phyloP scores from a whole-genome alignment of 2,329 filamentous ascomycete species.

The Trichoderma sp. region DNA sequence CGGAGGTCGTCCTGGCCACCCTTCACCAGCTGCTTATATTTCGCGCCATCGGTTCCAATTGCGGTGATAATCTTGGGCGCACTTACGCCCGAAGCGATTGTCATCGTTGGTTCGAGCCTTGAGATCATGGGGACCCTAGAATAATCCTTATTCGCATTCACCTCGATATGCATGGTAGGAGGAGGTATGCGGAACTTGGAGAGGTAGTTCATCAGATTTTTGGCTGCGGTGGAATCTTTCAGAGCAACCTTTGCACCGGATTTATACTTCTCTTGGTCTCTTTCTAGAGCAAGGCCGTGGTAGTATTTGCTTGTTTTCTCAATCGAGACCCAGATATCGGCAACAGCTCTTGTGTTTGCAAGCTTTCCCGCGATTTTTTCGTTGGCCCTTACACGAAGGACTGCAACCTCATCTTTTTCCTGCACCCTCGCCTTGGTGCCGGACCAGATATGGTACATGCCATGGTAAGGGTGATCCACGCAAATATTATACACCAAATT shows the following conservation, averaged over 20 bases:
- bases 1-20: constrained; percentile 93
- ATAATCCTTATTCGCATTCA: constrained; percentile 73
- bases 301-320: constrained; percentile 69
- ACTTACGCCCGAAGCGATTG: constrained; percentile 85
- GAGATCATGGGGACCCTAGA: constrained; percentile 69
- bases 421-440: constrained; percentile 67
- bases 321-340: constrained; percentile 64
- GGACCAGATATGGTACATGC: constrained; percentile 95
- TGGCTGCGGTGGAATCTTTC: constrained; percentile 61
- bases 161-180: constrained; percentile 79
- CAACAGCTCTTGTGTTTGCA: constrained; percentile 48
- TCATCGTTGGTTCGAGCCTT: constrained; percentile 70
- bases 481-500: constrained; percentile 79
- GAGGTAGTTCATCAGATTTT: constrained; percentile 60
- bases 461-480: constrained; percentile 89
- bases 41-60: constrained; percentile 69
- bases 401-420: constrained; percentile 69
- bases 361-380: constrained; percentile 63
- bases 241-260: constrained; percentile 62
- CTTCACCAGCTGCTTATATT: constrained; percentile 90
- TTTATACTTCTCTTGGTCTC: constrained; percentile 63
- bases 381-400: constrained; percentile 72
- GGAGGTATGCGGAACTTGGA: constrained; percentile 72
- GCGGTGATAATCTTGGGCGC: constrained; percentile 91
- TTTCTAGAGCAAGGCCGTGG: constrained; percentile 61